Percentiles rank a stretch among this genome's conserved stretches.
These are phyloP conservation scores for Xylariaceae sp. DNA, from an alignment of 2,329 filamentous ascomycete genomes.

Conservation along the genomic window DNA sequence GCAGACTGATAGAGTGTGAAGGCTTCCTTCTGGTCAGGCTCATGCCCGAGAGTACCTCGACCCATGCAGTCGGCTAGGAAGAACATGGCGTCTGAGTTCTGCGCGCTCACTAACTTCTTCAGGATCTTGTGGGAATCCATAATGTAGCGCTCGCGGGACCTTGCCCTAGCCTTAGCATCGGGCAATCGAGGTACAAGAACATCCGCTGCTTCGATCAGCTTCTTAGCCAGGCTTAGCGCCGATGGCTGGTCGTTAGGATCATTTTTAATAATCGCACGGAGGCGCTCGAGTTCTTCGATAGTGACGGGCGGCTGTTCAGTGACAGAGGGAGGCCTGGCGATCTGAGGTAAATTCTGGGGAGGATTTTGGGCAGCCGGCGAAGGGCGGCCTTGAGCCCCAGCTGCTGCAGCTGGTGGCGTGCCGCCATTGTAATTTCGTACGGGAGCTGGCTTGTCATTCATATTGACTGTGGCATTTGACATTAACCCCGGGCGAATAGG, in stretches of 20 bases:
- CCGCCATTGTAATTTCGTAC: slow-evolving; percentile 60
- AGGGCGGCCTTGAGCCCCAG: slow-evolving; percentile 44
- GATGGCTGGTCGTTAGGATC: slow-evolving; percentile 75
- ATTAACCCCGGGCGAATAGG: slow-evolving; percentile 69
- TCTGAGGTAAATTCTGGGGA: slow-evolving; percentile 23
- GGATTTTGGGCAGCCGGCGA: slow-evolving; percentile 40
- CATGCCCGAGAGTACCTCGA: slow-evolving; percentile 76
- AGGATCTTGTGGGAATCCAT: slow-evolving; percentile 87
- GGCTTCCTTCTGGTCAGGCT: slow-evolving; percentile 87
- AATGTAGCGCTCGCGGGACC: slow-evolving; percentile 82
- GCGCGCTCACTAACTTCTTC: slow-evolving; percentile 79
- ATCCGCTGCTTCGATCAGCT: slow-evolving; percentile 82
- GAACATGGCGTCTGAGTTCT: slow-evolving; percentile 89
- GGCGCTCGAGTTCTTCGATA: slow-evolving; percentile 74
- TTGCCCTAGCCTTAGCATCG: slow-evolving; percentile 74
- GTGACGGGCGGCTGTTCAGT: slow-evolving; percentile 67
- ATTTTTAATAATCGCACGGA: slow-evolving; percentile 71
- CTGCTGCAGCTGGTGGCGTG: slow-evolving; percentile 48
- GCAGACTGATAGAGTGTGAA: slow-evolving; percentile 93
- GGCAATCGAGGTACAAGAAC: slow-evolving; percentile 69
- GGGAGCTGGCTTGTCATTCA: slow-evolving; percentile 63
- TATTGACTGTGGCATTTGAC: slow-evolving; percentile 55
- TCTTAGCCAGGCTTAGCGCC: slow-evolving; percentile 78
- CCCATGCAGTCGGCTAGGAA: slow-evolving; percentile 90
- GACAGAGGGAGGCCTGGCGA: slow-evolving; percentile 39